phyloP scores from a whole-genome alignment of 768 basidiomycete species.

The Collybiopsis luxurians region DNA sequence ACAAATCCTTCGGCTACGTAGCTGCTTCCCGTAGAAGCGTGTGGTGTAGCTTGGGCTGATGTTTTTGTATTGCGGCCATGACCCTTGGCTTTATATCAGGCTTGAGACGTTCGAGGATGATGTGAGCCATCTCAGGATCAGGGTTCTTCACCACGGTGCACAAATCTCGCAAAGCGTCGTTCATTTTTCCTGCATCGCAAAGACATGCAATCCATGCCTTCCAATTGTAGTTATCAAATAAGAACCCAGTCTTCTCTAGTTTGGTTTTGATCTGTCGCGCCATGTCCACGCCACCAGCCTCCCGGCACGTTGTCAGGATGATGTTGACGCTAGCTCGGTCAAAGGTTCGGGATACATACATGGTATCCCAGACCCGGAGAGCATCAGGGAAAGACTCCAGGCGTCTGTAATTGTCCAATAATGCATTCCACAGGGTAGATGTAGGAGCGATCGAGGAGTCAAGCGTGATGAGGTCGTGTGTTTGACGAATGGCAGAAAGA shows the following conservation, averaged over 20 bases:
- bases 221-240: conserved; percentile 69
- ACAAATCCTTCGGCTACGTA: background rate
- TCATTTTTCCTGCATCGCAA: conserved; percentile 63
- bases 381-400: conserved; percentile 68
- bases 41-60: conserved; percentile 22
- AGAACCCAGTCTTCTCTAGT: conserved; percentile 46
- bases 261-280: conserved; percentile 56
- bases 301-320: conserved; percentile 83
- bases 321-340: conserved; percentile 72
- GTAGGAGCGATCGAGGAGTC: conserved; percentile 78
- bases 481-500: conserved; percentile 42
- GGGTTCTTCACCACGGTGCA: conserved; percentile 67
- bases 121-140: conserved; percentile 39
- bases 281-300: conserved; percentile 44
- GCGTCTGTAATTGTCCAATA: conserved; percentile 90
- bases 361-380: conserved; percentile 76
- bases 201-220: conserved; percentile 83
- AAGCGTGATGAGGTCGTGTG: conserved; percentile 76
- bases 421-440: conserved; percentile 67
- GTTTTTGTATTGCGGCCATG: conserved; percentile 39
- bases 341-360: conserved; percentile 56
- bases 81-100: conserved; percentile 42
- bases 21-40: background rate
- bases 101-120: conserved; percentile 13
- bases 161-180: conserved; percentile 64